phyloP scores from a whole-genome alignment of 129 eudicot species.

The Helichrysum umbraculigerum region DNA sequence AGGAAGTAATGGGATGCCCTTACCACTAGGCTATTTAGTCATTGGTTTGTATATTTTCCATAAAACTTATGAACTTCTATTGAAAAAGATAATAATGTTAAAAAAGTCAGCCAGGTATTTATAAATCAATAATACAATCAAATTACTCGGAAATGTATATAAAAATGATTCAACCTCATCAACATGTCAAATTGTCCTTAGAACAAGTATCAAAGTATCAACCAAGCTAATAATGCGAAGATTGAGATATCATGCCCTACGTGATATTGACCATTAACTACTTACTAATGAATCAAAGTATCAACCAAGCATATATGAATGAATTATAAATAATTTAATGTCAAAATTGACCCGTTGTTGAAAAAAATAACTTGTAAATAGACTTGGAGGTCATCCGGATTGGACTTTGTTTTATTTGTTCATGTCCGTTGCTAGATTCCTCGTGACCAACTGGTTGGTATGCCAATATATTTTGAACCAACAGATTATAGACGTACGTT shows the following conservation, averaged over 20 bases:
- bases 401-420: neutral
- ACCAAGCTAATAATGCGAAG: too few relatives aligned
- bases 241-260: neutral
- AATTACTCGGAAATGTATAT: neutral
- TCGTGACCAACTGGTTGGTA: conserved; percentile 7
- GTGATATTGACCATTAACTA: neutral
- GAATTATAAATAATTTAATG: neutral
- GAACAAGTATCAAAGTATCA: too few relatives aligned
- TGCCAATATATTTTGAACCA: neutral
- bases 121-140: neutral
- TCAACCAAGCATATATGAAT: neutral
- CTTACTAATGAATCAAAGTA: neutral
- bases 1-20: too few relatives aligned
- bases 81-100: too few relatives aligned
- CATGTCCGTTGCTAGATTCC: conserved; percentile 15
- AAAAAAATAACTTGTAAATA: neutral
- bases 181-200: neutral
- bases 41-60: too few relatives aligned
- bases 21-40: too few relatives aligned
- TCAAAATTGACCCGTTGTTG: conserved; percentile 5
- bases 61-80: too few relatives aligned
- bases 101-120: too few relatives aligned
- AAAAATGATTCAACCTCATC: too few relatives aligned
- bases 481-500: neutral
- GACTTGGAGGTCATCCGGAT: neutral